Conservation (phyloP, 371 early-diverging fungal species). For the Entomophthora muscae region DNA sequence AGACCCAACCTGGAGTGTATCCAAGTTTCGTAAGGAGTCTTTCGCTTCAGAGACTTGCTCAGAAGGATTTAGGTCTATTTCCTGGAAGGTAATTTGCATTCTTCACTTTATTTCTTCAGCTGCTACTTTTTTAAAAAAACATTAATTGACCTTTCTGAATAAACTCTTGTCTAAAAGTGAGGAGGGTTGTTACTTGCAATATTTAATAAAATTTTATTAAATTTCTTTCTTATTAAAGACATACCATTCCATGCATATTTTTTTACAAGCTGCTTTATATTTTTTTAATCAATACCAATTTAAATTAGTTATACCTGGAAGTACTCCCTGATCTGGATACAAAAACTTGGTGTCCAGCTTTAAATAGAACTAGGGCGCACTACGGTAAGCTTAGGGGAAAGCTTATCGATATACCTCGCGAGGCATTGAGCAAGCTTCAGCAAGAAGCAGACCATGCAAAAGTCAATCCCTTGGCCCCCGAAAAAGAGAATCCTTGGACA, state of each 20-base stretch:
- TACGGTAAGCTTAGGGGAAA: slow-evolving; percentile 1
- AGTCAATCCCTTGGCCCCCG: slow-evolving; percentile 4
- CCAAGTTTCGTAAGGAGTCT: background rate
- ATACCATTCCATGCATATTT: background rate
- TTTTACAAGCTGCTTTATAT: background rate
- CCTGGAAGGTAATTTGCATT: background rate
- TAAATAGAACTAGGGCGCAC: background rate
- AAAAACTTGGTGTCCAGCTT: background rate
- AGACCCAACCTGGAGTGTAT: background rate
- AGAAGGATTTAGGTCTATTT: background rate
- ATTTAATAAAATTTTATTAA: background rate
- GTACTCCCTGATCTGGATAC: background rate
- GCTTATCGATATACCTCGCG: background rate
- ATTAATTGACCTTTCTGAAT: background rate
- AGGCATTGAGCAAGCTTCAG: background rate
- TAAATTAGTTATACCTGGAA: background rate
- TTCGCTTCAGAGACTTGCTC: background rate
- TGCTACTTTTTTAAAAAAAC: background rate
- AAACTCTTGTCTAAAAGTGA: background rate
- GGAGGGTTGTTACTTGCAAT: background rate
- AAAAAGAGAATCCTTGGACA: slow-evolving; percentile 69
- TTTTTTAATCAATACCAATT: background rate
- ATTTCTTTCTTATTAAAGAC: background rate
- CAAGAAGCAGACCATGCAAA: background rate
- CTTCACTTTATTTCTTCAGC: background rate